Evolutionary conservation across 352 stramenopile species (phyloP).

Genomic region (Salisapilia sapeloensis): DNA sequence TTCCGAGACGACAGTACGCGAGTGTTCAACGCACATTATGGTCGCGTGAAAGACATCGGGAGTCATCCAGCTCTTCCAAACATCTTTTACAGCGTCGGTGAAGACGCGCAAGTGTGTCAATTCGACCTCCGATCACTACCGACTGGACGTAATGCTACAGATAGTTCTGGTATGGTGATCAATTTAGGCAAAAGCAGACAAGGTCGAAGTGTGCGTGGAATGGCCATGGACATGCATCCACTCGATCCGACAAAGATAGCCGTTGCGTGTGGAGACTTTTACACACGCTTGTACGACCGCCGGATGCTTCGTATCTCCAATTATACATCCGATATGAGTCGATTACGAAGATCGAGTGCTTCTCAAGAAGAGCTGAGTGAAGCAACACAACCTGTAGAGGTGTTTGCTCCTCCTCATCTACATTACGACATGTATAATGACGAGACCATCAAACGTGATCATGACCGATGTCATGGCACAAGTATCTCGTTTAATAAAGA

Average conservation of each 20-base stretch:
- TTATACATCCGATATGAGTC: too few relatives aligned
- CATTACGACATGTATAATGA: conserved; percentile 42
- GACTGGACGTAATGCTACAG: conserved; percentile 6
- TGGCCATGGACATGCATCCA: conserved; percentile 57
- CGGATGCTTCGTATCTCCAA: conserved; percentile 50
- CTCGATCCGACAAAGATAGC: conserved; percentile 54
- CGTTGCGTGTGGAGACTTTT: conserved; percentile 63
- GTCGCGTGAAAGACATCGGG: conserved; percentile 72
- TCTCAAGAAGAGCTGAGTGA: conserved; percentile 4
- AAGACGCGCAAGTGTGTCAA: conserved; percentile 74
- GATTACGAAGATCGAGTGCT: conserved; percentile 1
- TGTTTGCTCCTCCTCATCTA: conserved; percentile 63
- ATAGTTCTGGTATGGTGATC: conserved; percentile 37
- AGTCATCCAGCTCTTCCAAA: conserved; percentile 41
- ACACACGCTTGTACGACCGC: conserved; percentile 59
- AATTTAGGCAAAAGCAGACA: conserved; percentile 34
- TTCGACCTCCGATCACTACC: conserved; percentile 62
- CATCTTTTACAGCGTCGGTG: conserved; percentile 73
- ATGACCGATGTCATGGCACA: conserved; percentile 51
- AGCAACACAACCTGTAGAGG: conserved; percentile 29
- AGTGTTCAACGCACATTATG: conserved; percentile 44
- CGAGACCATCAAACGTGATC: conserved; percentile 11
- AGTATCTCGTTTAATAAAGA: conserved; percentile 69
- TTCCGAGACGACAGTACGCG: conserved; percentile 47
- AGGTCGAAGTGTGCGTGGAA: conserved; percentile 27